Percentiles rank a stretch among this genome's conserved stretches.
phyloP scores from a whole-genome alignment of 345 rosid genomes.

The Mallotus nudiflorus region DNA sequence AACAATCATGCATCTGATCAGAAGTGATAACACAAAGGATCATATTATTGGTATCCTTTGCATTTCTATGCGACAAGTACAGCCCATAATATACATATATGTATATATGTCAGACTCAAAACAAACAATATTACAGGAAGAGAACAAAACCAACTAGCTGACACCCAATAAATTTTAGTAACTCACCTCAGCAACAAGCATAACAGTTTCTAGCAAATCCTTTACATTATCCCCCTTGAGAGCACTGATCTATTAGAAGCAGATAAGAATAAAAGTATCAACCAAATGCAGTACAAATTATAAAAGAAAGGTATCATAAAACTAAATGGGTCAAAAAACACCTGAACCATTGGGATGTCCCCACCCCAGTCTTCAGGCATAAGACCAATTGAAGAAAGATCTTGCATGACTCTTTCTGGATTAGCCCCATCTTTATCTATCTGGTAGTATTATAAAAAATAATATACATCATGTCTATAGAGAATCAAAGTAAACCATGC shows the following conservation, averaged over 20 bases:
- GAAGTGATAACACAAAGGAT: constrained; percentile 30
- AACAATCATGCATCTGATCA: constrained; percentile 38
- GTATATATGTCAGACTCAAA: not conserved
- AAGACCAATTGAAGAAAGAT: constrained; percentile 91
- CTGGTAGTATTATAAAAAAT: constrained; percentile 41
- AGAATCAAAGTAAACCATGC: constrained; percentile 22
- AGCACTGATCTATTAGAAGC: constrained; percentile 82
- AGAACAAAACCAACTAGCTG: constrained; percentile 10
- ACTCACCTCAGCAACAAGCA: constrained; percentile 99
- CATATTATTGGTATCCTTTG: not conserved
- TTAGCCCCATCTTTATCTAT: constrained; percentile 97
- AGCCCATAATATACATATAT: not conserved
- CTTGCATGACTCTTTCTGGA: constrained; percentile 97
- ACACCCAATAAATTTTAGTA: constrained; percentile 1
- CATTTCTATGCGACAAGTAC: not conserved
- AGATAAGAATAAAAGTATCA: constrained; percentile 28
- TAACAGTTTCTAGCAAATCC: constrained; percentile 87
- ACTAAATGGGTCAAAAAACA: constrained; percentile 18
- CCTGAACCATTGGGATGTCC: constrained; percentile 95
- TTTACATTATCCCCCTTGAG: constrained; percentile 82
- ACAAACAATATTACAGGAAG: constrained; percentile 10
- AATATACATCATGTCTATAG: not conserved
- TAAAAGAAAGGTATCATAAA: constrained; percentile 24
- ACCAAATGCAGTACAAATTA: constrained; percentile 16
- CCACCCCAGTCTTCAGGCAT: constrained; percentile 99